Evolutionary conservation across 2,329 filamentous ascomycete genomes (phyloP).

Genomic region (Trichoderma hamatum): DNA sequence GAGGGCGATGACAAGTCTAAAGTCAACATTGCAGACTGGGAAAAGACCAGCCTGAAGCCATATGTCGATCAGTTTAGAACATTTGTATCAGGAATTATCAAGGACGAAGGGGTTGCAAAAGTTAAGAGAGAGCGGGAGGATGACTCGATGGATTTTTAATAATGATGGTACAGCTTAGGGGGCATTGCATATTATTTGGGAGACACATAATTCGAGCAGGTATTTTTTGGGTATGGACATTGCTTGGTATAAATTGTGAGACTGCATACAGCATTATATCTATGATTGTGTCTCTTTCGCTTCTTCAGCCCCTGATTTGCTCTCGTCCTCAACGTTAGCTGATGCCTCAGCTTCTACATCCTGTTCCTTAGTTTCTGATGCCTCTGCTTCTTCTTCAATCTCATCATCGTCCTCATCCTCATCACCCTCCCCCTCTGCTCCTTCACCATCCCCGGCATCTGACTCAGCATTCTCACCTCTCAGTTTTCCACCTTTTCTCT

Average conservation of each 20-base stretch:
- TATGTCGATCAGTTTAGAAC: conserved; percentile 87
- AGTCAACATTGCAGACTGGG: conserved; percentile 73
- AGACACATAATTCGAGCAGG: neutral
- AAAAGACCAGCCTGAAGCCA: conserved; percentile 93
- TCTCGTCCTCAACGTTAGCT: conserved; percentile 21
- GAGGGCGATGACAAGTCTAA: conserved; percentile 46
- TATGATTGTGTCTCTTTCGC: conserved; percentile 9
- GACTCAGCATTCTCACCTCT: conserved; percentile 45
- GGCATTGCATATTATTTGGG: neutral
- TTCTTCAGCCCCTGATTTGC: conserved; percentile 16
- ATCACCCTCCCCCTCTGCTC: conserved; percentile 36
- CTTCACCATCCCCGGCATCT: conserved; percentile 32
- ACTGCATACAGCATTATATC: conserved; percentile 4
- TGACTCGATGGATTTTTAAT: conserved; percentile 56
- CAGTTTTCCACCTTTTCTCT: conserved; percentile 79
- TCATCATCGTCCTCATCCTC: conserved; percentile 25
- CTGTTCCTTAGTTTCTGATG: neutral
- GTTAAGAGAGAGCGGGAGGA: conserved; percentile 62
- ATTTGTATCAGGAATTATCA: conserved; percentile 78
- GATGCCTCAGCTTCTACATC: neutral
- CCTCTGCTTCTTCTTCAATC: conserved; percentile 9
- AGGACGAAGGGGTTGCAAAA: conserved; percentile 65
- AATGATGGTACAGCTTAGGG: neutral
- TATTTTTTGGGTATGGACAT: neutral
- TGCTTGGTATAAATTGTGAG: neutral